Conservation (phyloP, 192 early-diverging fungal species). For the Rhizoclosmatium globosum region DNA sequence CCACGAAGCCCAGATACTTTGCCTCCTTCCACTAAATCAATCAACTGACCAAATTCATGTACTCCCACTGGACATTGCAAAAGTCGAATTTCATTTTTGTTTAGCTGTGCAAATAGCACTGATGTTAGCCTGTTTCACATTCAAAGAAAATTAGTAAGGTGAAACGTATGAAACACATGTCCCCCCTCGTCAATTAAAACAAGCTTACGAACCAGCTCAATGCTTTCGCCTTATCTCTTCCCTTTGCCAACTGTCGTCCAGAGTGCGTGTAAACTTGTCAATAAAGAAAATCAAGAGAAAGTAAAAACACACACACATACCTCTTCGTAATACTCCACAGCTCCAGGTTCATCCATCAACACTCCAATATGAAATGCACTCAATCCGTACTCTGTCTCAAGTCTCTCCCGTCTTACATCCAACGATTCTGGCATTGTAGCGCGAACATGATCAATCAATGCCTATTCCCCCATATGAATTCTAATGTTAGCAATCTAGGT, state of each 20-base stretch:
- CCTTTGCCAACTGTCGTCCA: conserved; percentile 42
- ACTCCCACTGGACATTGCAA: conserved; percentile 59
- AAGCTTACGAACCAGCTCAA: conserved; percentile 47
- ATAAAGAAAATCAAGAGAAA: conserved; percentile 5
- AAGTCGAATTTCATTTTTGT: conserved; percentile 53
- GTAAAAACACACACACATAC: conserved; percentile 34
- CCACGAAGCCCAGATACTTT: conserved; percentile 64
- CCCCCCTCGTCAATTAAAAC: no score
- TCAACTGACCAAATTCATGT: conserved; percentile 63
- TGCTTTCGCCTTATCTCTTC: conserved; percentile 41
- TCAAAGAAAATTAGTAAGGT: not conserved
- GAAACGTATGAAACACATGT: no score
- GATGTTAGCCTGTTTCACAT: conserved; percentile 60
- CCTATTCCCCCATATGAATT: not conserved
- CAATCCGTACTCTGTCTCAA: conserved; percentile 69
- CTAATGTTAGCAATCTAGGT: no score
- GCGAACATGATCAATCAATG: conserved; percentile 40
- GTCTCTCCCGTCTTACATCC: conserved; percentile 64
- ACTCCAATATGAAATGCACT: conserved; percentile 63
- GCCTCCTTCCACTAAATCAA: conserved; percentile 67
- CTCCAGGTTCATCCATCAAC: conserved; percentile 77
- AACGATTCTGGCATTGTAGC: conserved; percentile 76
- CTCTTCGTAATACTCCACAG: conserved; percentile 79
- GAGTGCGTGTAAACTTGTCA: conserved; percentile 59
- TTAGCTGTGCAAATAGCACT: conserved; percentile 66